These are phyloP conservation scores for Aspergillus fumigatus DNA, from an alignment of 2,329 filamentous ascomycete genomes.

Conservation along the genomic window DNA sequence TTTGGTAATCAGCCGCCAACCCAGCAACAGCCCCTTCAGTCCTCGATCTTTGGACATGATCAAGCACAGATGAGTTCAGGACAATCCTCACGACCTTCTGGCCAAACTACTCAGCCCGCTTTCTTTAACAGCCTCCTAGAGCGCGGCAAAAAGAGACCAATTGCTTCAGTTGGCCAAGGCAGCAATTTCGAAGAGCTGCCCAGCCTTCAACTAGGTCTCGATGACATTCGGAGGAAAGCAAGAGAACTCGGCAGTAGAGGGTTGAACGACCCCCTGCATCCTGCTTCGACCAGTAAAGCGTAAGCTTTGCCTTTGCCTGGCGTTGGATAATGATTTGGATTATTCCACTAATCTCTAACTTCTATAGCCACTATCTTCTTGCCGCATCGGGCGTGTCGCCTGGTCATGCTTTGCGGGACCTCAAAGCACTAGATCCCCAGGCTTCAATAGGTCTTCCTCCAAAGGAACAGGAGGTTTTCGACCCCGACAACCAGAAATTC, in stretches of 20 bases:
- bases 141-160: conserved; percentile 62
- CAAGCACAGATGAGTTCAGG: conserved; percentile 19
- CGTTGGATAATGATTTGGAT: not conserved
- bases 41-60: conserved; percentile 25
- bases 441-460: conserved; percentile 41
- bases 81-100: conserved; percentile 23
- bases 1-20: conserved; percentile 22
- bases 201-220: conserved; percentile 82
- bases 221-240: conserved; percentile 74
- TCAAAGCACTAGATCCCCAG: conserved; percentile 75
- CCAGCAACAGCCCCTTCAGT: conserved; percentile 23
- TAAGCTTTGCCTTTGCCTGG: conserved; percentile 31
- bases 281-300: conserved; percentile 48
- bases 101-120: conserved; percentile 47
- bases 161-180: conserved; percentile 56
- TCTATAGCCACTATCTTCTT: conserved; percentile 75
- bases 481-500: conserved; percentile 63
- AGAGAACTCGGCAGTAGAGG: conserved; percentile 70
- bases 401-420: conserved; percentile 76
- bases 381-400: conserved; percentile 91
- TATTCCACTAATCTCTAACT: conserved; percentile 7
- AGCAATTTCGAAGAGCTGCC: conserved; percentile 70
- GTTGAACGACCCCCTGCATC: conserved; percentile 41
- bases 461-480: conserved; percentile 41
- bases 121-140: conserved; percentile 63